A percentile compares a stretch with the other conserved stretches of the same genome.
Conservation (phyloP, 2,329 filamentous ascomycete species). For the Alternaria conjuncta region DNA sequence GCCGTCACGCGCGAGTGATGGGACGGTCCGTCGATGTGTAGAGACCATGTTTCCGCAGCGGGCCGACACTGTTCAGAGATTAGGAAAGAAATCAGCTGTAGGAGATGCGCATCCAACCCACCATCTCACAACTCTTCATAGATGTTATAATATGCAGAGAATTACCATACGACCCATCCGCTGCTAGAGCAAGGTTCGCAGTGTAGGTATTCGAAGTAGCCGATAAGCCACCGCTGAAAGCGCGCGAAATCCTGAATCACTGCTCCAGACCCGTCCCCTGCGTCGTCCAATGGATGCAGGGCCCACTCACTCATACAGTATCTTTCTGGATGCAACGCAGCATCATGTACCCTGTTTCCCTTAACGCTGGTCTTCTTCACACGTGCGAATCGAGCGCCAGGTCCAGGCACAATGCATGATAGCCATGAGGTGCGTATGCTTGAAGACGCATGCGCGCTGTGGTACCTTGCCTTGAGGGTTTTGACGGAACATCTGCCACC, state of each 20-base stretch:
- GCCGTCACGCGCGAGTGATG: not conserved
- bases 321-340: not conserved
- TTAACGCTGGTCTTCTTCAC: not conserved
- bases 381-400: not conserved
- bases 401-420: not conserved
- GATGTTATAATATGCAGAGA: not conserved
- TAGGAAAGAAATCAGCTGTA: not conserved
- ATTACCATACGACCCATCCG: not conserved
- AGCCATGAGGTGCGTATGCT: not conserved
- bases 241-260: not conserved
- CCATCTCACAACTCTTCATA: not conserved
- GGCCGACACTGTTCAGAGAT: not conserved
- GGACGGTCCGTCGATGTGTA: conserved; percentile 1
- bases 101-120: not conserved
- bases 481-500: not conserved
- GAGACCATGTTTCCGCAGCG: not conserved
- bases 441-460: not conserved
- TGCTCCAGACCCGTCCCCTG: not conserved
- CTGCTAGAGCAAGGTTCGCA: not conserved
- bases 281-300: not conserved
- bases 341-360: not conserved
- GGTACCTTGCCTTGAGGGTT: not conserved
- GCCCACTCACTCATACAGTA: not conserved
- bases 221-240: not conserved
- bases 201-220: not conserved